These are phyloP conservation scores for Sindora glabra DNA, from an alignment of 306 rosid species.

Conservation along the genomic window DNA sequence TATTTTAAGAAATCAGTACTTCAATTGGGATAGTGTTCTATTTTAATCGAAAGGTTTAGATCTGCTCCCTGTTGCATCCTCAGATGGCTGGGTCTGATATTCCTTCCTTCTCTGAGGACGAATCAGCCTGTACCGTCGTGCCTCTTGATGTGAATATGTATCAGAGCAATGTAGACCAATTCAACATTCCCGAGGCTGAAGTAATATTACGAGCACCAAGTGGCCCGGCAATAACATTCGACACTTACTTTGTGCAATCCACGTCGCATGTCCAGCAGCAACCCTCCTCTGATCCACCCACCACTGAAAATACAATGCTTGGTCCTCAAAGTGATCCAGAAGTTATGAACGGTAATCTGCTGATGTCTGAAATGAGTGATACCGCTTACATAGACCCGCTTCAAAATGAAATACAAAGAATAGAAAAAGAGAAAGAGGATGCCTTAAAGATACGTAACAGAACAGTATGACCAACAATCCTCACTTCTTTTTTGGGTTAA, in stretches of 20 bases:
- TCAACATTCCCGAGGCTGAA: neutral
- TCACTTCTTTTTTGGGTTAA: neutral
- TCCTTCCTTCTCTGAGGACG: constrained; percentile 8
- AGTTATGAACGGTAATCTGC: neutral
- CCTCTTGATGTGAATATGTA: neutral
- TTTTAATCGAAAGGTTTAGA: constrained; percentile 4
- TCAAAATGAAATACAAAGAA: constrained; percentile 18
- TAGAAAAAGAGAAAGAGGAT: constrained; percentile 15
- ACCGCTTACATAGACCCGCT: constrained; percentile 7
- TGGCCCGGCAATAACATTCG: neutral
- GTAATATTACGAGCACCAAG: neutral
- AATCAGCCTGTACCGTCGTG: constrained; percentile 3
- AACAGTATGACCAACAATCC: constrained; percentile 7
- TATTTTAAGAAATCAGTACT: neutral
- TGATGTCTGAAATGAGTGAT: constrained; percentile 11
- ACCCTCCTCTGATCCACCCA: neutral
- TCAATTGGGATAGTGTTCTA: neutral
- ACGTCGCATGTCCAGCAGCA: constrained; percentile 2
- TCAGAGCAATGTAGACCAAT: neutral
- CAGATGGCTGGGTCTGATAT: constrained; percentile 11
- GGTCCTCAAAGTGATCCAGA: neutral
- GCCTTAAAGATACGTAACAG: constrained; percentile 5
- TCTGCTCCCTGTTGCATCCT: constrained; percentile 8
- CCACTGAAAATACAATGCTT: constrained; percentile 1
- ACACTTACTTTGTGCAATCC: neutral